phyloP scores from a whole-genome alignment of 1,284 basidiomycete species.

The Ganoderma multipileum region DNA sequence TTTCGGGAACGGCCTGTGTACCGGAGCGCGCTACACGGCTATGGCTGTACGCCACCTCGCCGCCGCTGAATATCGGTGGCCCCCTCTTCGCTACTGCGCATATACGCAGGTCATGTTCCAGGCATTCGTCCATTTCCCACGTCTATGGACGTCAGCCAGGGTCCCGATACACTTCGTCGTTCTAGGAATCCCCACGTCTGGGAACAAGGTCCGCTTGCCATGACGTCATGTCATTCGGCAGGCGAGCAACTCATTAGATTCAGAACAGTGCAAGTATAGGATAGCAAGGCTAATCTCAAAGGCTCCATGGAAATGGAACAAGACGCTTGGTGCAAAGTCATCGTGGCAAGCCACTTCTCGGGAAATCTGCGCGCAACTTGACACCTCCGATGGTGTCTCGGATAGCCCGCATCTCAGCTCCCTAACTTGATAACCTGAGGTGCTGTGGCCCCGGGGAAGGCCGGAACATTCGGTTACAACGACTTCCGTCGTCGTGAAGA shows the following conservation, averaged over 20 bases:
- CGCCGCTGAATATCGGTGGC: not conserved
- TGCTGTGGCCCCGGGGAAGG: not conserved
- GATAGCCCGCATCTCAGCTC: not conserved
- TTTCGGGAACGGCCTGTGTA: not conserved
- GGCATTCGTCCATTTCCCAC: not conserved
- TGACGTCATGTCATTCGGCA: not conserved
- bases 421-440: not conserved
- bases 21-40: not conserved
- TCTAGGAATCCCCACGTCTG: not conserved
- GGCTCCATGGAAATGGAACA: not conserved
- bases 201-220: not conserved
- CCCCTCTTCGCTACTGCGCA: not conserved
- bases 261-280: too few species aligned
- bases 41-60: not conserved
- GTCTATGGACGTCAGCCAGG: not conserved
- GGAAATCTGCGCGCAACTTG: not conserved
- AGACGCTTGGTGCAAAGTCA: not conserved
- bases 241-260: too few species aligned
- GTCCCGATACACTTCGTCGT: not conserved
- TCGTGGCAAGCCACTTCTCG: not conserved
- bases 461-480: not conserved
- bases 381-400: not conserved
- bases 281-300: not conserved
- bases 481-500: not conserved
- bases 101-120: not conserved